Evolutionary conservation across 2,329 filamentous ascomycete genomes (phyloP).

Genomic region (Amphichorda felina): DNA sequence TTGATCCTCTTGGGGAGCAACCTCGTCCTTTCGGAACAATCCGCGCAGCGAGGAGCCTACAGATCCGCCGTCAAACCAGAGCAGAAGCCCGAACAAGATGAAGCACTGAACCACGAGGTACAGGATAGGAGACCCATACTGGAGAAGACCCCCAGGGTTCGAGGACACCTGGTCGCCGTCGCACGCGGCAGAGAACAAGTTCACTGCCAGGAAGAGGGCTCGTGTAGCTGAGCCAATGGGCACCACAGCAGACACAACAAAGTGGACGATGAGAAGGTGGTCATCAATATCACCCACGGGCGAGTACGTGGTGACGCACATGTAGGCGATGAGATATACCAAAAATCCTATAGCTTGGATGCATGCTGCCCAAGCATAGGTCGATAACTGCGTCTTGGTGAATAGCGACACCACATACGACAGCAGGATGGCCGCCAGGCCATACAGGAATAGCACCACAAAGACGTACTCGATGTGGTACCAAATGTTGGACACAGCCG

Average conservation of each 20-base stretch:
- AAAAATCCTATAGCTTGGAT: constrained; percentile 63
- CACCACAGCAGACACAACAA: constrained; percentile 59
- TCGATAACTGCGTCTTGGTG: constrained; percentile 64
- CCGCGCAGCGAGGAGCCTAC: constrained; percentile 39
- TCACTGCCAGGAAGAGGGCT: constrained; percentile 65
- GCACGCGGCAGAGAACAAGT: constrained; percentile 75
- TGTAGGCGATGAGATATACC: constrained; percentile 59
- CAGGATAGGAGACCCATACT: constrained; percentile 75
- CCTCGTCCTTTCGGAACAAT: constrained; percentile 20
- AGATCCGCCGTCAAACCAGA: constrained; percentile 73
- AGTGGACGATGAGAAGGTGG: constrained; percentile 59
- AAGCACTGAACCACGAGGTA: constrained; percentile 69
- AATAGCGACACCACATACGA: constrained; percentile 77
- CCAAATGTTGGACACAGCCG: constrained; percentile 52
- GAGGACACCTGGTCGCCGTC: constrained; percentile 47
- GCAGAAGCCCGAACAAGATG: constrained; percentile 56
- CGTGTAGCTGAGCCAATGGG: constrained; percentile 68
- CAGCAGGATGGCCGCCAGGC: constrained; percentile 62
- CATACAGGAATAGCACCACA: constrained; percentile 69
- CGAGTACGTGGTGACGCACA: constrained; percentile 65
- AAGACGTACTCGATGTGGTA: constrained; percentile 76
- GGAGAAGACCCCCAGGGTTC: constrained; percentile 58
- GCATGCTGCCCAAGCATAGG: constrained; percentile 74
- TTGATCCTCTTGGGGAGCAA: constrained; percentile 14
- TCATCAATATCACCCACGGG: constrained; percentile 45